phyloP scores from a whole-genome alignment of 345 rosid genomes.

The Ricinus communis region DNA sequence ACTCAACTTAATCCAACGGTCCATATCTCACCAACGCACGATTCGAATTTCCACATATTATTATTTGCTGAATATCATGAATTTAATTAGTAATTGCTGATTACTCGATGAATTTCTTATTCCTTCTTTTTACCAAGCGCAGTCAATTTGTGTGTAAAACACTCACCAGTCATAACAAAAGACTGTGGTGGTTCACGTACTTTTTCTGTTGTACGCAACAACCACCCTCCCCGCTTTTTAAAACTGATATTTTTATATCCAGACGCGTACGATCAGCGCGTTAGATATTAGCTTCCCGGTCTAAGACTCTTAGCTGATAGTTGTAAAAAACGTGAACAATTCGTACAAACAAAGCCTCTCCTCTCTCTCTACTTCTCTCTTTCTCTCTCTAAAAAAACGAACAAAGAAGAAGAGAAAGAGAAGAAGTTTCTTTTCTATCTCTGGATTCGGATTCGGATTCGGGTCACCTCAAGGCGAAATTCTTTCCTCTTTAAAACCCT shows the following conservation, averaged over 20 bases:
- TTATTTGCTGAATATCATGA: background rate
- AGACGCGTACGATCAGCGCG: conserved; percentile 30
- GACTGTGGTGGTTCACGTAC: conserved; percentile 20
- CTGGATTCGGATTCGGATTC: conserved; percentile 22
- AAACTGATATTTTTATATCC: too few relatives aligned
- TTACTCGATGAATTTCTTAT: too few relatives aligned
- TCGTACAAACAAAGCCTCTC: conserved; percentile 15
- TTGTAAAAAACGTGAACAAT: conserved; percentile 28
- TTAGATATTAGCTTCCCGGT: background rate
- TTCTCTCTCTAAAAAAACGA: conserved; percentile 10
- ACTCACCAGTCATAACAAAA: conserved; percentile 29
- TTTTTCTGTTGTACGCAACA: conserved; percentile 17
- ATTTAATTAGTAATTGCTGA: background rate
- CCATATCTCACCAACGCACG: background rate
- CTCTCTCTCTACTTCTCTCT: background rate
- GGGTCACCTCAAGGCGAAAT: conserved; percentile 8
- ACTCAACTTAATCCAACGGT: background rate
- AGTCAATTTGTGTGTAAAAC: background rate
- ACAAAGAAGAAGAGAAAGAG: conserved; percentile 17
- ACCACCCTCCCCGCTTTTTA: too few relatives aligned
- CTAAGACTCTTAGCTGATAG: background rate
- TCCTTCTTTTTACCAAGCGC: too few relatives aligned
- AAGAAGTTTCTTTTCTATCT: conserved; percentile 14
- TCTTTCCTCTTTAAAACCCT: conserved; percentile 40
- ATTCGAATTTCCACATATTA: background rate